These are phyloP conservation scores for Wickerhamomyces silvicola DNA, from an alignment of 805 yeast genomes.

Conservation along the genomic window DNA sequence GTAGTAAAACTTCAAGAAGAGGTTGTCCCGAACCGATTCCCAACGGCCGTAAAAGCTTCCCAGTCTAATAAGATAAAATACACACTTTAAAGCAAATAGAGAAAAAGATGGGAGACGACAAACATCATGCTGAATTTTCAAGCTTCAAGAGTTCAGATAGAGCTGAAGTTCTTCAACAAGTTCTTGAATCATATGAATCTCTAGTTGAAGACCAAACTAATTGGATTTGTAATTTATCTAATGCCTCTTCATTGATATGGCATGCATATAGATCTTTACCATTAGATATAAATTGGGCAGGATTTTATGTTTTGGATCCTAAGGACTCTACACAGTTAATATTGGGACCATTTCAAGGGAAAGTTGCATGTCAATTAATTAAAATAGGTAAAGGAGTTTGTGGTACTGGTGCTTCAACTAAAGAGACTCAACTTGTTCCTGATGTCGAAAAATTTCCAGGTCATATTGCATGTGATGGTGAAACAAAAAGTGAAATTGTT, in stretches of 20 bases:
- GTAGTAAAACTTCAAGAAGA: no score
- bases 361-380: slow-evolving; percentile 90
- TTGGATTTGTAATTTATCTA: slow-evolving; percentile 89
- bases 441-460: slow-evolving; percentile 80
- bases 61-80: no score
- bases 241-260: slow-evolving; percentile 84
- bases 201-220: slow-evolving; percentile 55
- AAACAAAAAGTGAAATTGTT: slow-evolving; percentile 87
- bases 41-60: no score
- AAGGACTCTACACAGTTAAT: slow-evolving; percentile 40
- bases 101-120: slow-evolving; percentile 21
- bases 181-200: slow-evolving; percentile 59
- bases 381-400: slow-evolving; percentile 83
- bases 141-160: slow-evolving; percentile 38
- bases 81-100: no score
- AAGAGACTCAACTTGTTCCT: slow-evolving; percentile 64
- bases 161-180: slow-evolving; percentile 49
- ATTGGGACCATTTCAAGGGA: slow-evolving; percentile 93
- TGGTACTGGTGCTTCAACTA: slow-evolving; percentile 67
- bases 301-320: slow-evolving; percentile 59
- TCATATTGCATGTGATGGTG: slow-evolving; percentile 97
- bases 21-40: no score
- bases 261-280: slow-evolving; percentile 67
- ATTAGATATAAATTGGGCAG: slow-evolving; percentile 80
- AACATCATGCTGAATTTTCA: slow-evolving; percentile 72